phyloP scores from a whole-genome alignment of 495 filamentous ascomycete species.

The Aspergillus mulundensis region DNA sequence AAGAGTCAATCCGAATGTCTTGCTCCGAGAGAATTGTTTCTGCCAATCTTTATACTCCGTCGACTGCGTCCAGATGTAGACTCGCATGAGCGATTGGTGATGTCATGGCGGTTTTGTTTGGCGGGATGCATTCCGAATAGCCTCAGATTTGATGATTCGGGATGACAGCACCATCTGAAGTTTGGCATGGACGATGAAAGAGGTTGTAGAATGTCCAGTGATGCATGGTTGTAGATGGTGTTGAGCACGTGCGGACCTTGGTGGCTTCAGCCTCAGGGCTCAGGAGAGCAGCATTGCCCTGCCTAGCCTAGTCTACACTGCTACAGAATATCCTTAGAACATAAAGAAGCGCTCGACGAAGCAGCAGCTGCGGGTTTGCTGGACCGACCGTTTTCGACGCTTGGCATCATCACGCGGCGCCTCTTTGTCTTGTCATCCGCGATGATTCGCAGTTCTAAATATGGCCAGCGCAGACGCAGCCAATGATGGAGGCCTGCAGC shows the following conservation, averaged over 20 bases:
- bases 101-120: background rate
- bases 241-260: background rate
- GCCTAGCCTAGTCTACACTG: background rate
- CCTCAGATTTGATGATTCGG: background rate
- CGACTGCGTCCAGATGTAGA: background rate
- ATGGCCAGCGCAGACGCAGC: background rate
- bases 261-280: background rate
- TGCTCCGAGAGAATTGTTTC: background rate
- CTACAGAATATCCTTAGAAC: background rate
- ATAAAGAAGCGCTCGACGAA: slow-evolving; percentile 10
- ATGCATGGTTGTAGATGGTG: background rate
- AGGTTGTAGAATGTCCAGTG: background rate
- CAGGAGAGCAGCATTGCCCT: background rate
- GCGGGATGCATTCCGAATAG: background rate
- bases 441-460: slow-evolving; percentile 13
- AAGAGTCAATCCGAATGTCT: background rate
- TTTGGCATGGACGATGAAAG: background rate
- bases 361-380: slow-evolving; percentile 5
- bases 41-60: background rate
- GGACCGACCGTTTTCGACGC: slow-evolving; percentile 5
- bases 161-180: background rate
- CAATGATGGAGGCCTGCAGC: background rate
- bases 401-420: slow-evolving; percentile 3
- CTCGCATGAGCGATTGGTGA: background rate
- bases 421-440: slow-evolving; percentile 1